Percentiles rank a stretch among this genome's conserved stretches.
Evolutionary conservation across 495 filamentous ascomycete species (phyloP).

Genomic region (Xylaria acuta): DNA sequence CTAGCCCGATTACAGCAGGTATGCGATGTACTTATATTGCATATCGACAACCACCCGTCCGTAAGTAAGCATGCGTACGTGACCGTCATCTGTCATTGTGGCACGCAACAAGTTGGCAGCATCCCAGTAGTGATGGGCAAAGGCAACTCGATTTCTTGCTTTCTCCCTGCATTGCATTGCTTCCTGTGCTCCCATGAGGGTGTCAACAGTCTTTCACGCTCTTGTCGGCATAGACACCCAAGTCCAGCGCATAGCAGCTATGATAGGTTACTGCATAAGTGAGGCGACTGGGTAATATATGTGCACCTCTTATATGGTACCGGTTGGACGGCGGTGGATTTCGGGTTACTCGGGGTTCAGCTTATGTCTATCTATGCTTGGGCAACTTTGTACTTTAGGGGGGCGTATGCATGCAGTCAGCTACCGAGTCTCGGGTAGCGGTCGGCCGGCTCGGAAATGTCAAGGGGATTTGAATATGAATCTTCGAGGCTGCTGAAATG

Average conservation of each 20-base stretch:
- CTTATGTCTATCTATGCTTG: background rate
- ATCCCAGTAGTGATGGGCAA: slow-evolving; percentile 4
- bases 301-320: background rate
- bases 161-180: slow-evolving; percentile 12
- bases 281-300: background rate
- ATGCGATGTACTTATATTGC: background rate
- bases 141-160: background rate
- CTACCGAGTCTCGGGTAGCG: background rate
- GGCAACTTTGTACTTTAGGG: slow-evolving; percentile 14
- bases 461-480: background rate
- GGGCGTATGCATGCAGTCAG: slow-evolving; percentile 23
- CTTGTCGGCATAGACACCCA: background rate
- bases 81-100: slow-evolving; percentile 19
- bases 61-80: background rate
- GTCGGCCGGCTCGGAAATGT: slow-evolving; percentile 1
- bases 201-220: background rate
- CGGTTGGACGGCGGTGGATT: background rate
- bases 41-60: background rate
- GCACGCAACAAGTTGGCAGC: background rate
- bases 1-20: background rate
- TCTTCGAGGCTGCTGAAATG: background rate
- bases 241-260: background rate
- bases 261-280: background rate
- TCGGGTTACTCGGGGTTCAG: slow-evolving; percentile 14
- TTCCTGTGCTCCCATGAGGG: background rate